Evolutionary conservation across 2,329 filamentous ascomycete species (phyloP).

Genomic region (Trichoderma sp.): DNA sequence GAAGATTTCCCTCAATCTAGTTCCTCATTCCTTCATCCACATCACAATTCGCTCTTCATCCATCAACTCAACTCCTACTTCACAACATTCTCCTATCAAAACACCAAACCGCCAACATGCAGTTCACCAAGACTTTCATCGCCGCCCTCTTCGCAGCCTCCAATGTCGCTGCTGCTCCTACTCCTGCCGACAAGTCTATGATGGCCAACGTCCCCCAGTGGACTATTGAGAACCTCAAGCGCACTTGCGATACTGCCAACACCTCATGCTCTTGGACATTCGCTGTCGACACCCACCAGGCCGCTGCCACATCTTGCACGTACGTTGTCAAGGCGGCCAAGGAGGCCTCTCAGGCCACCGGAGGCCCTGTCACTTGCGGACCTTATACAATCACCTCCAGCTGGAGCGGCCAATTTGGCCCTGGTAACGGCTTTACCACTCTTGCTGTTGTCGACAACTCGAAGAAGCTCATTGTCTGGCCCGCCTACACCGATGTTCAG

Average conservation of each 20-base stretch:
- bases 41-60: background rate
- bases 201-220: constrained; percentile 47
- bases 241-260: constrained; percentile 46
- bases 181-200: constrained; percentile 43
- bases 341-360: constrained; percentile 44
- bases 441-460: constrained; percentile 53
- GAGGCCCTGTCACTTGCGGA: constrained; percentile 51
- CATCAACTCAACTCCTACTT: background rate
- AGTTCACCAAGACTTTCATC: constrained; percentile 48
- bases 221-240: constrained; percentile 48
- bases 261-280: constrained; percentile 51
- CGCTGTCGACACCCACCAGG: constrained; percentile 45
- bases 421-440: constrained; percentile 57
- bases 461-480: constrained; percentile 53
- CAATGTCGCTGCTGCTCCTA: constrained; percentile 44
- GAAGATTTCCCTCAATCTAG: background rate
- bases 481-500: constrained; percentile 58
- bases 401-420: constrained; percentile 61
- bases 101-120: constrained; percentile 43
- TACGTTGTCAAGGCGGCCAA: constrained; percentile 45
- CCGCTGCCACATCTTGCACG: constrained; percentile 42
- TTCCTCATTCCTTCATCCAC: background rate
- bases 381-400: constrained; percentile 55
- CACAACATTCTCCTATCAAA: background rate
- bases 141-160: constrained; percentile 43